Evolutionary conservation across 225 moss, liverwort and hornwort genomes (phyloP), one percentile per base, ranked within the genome.

Genomic region (Rhytidiadelphus loreus): DNA sequence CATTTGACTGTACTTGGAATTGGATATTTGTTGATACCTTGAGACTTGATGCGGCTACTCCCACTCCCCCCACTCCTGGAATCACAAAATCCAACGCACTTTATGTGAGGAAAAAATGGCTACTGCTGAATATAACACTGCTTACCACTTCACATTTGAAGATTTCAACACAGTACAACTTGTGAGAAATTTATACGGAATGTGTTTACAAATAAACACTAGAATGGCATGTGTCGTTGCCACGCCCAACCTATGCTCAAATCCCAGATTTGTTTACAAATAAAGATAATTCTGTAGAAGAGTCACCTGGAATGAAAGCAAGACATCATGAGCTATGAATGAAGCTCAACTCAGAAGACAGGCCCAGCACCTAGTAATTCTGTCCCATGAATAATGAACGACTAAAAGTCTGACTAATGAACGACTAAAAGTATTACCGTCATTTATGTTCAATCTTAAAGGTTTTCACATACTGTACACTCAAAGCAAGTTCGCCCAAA

Each of bases 31-130:
- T 44, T 52, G 60, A 52, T 61, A 32, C 46, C 80, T 81, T 37
- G 57, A 87, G 81, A 81, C 22, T 84, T 80, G 78, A 46, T 84
- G 79, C 13, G 69, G 77, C 69, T 90, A 93, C 87, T 91, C 93
- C 91, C 91, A 91, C 87, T 93, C 91, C 12, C 93, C 93, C 90
- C 91, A 93, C 65, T 92, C 92, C 90, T 92, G 90, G 39, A 71
- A 60, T 61, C 50, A 59, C 79, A 82, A 76, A 84, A 81, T 41
- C 85, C 84, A 90, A 77, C 35, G 57, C 17, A 62, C 13, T 61
- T 75, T 56, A 63, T 21, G 71, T 88, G 18, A 92, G 86, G 66
- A 86, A 89, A 44, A 58, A 33, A 85, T 41, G 41, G 12, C 39
- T 29, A 80, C 80, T 80, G 29, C 58, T 41, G 52, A 48, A 84